Evolutionary conservation across 805 yeast genomes (phyloP), one percentile per base, ranked within the genome.

Genomic region (Candida ulmi): DNA sequence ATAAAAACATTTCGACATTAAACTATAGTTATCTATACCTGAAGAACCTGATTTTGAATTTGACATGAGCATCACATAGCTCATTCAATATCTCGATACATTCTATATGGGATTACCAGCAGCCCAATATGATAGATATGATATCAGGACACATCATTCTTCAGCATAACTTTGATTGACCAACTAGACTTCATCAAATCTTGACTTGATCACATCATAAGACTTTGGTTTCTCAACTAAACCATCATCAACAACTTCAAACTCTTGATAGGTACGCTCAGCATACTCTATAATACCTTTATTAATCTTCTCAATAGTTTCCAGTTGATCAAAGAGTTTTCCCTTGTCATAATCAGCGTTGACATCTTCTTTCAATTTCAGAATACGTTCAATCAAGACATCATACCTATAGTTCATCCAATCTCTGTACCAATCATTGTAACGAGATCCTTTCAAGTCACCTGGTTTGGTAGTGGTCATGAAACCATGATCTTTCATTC

Each of bases 391-490:
- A n/a, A 33, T 11, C 30, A 64, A 50, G 13, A 64, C 54, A 24
- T 63, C 56, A 49, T 65, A 46, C 52, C 71, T 60, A 52, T 63
- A 67, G 36, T 58, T 51, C 48, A 65, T 52, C 63, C 63, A 67
- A 29, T 66, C 67, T 18, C 65, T 65, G 47, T 66, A 66, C 50
- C 60, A 66, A 13, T 61, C 63, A 40, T 65, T 56, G 45, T 61
- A 65, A 35, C 63, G 44, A 16, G 69, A 56, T 16, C 64, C 67
- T 38, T 54, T 55, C 41, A 62, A 52, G 21, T 40, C 53, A 36
- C 65, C 62, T 17, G 75, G 72, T 50, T 61, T 66, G 36, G 64
- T 65, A 2, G 73, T 66, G 17, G 63, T 56, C 38, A 66, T 52
- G 15, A 66, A 70, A n/a, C 69, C 61, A 31, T 68, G 70, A 19